Percentiles rank a stretch among this genome's conserved stretches.
Conservation (phyloP, 2,329 filamentous ascomycete genomes). For the Xylaria sp. region DNA sequence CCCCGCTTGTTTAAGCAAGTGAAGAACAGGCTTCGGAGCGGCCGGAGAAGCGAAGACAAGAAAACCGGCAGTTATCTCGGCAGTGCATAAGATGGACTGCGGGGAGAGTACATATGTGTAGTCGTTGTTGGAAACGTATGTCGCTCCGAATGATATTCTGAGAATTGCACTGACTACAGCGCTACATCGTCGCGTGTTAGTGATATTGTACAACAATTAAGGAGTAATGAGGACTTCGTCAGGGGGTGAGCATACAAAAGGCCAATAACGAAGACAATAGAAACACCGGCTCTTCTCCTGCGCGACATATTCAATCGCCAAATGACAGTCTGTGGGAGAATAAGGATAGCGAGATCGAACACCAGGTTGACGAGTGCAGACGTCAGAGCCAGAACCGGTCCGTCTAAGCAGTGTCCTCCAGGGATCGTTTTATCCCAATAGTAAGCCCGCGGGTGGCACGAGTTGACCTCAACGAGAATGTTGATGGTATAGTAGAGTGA, state of each 20-base stretch:
- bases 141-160: constrained; percentile 1
- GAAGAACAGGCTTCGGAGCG: not conserved
- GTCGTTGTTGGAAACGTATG: constrained; percentile 10
- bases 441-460: not conserved
- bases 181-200: not conserved
- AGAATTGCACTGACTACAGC: not conserved
- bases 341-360: constrained; percentile 43
- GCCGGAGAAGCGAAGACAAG: constrained; percentile 9
- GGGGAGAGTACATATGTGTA: constrained; percentile 11
- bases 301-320: constrained; percentile 46
- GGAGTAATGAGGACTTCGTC: not conserved
- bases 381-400: constrained; percentile 17
- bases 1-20: constrained; percentile 5
- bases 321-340: constrained; percentile 45
- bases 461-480: not conserved
- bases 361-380: constrained; percentile 40
- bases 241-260: constrained; percentile 35
- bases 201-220: not conserved
- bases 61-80: constrained; percentile 7
- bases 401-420: constrained; percentile 31
- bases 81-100: constrained; percentile 16
- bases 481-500: constrained; percentile 27
- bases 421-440: constrained; percentile 39
- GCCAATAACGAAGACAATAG: constrained; percentile 44
- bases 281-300: constrained; percentile 43